Evolutionary conservation across 2,329 filamentous ascomycete species (phyloP), one percentile per base, ranked within the genome.

Genomic region (Fusarium sp.): DNA sequence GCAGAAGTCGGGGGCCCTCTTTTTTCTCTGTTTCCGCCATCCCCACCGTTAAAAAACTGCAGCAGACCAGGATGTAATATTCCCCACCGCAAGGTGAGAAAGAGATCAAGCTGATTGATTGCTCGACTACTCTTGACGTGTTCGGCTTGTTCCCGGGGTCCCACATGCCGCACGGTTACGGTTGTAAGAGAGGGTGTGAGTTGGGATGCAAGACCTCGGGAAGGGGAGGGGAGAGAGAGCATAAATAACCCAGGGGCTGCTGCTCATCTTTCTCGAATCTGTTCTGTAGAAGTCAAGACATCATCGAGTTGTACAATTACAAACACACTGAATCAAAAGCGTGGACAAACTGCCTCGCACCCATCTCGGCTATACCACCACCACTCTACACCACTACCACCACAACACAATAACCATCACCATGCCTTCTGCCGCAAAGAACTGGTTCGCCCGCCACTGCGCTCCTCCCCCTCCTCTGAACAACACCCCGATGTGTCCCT

Each of bases 361-460:
- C 31, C 40, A 53, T 18, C 44, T 50, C 31, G 2, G n/a, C 23
- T 39, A 15, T 12, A 46, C 15, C 11, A 44, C 7, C 30, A 48
- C 30, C n/a, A 41, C n/a, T 23, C 18, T 23, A 23, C 23, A 53
- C 43, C 18, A 53, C 47, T 6, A 39, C 28, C 50, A 40, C 66
- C 31, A 31, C 47, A 16, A 13, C 18, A 52, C 13, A 9, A 52
- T 34, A 55, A 37, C 34, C 36, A 59, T 55, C 71, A 74, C 48
- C 48, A 79, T 80, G 78, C 71, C 78, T 65, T 80, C 78, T 36
- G 62, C 72, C 53, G 73, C 67, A 47, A 77, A 76, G 52, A 77
- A 73, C 68, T 83, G 81, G 81, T 82, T 82, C 64, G 77, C 79
- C 51, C 80, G 80, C 65, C 81, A 82, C 77, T 82, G 79, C 66